Percentiles rank a stretch among this genome's conserved stretches.
These are phyloP conservation scores for Cryptosporidium muris DNA, from an alignment of 169 alveolate species.

Conservation along the genomic window DNA sequence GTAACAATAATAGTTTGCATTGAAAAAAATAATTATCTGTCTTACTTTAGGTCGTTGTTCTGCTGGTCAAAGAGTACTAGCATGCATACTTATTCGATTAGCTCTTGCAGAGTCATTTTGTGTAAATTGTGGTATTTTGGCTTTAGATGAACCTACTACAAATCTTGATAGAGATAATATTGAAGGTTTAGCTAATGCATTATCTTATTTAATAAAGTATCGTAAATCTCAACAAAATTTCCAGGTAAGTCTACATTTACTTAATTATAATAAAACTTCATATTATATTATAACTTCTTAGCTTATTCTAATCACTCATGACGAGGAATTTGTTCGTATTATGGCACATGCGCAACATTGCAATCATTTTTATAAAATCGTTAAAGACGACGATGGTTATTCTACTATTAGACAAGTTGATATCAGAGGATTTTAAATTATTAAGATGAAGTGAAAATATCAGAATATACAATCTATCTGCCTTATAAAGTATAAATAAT, in stretches of 20 bases:
- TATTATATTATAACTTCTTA: constrained; percentile 76
- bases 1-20: no score
- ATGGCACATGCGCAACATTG: constrained; percentile 76
- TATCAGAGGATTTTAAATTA: constrained; percentile 14
- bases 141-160: constrained; percentile 99
- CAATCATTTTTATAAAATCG: constrained; percentile 44
- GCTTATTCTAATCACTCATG: constrained; percentile 98
- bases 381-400: constrained; percentile 64
- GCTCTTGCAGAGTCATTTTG: constrained; percentile 99
- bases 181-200: constrained; percentile 85
- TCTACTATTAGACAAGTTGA: constrained; percentile 65
- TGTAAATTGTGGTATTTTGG: constrained; percentile 95
- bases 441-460: background rate
- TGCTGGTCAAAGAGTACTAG: constrained; percentile 97
- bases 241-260: constrained; percentile 33
- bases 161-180: constrained; percentile 94
- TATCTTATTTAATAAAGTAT: constrained; percentile 77
- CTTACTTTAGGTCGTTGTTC: constrained; percentile 92
- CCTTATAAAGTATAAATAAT: no score
- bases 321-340: constrained; percentile 91
- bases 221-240: constrained; percentile 80
- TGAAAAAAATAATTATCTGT: no score
- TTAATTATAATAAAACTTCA: background rate
- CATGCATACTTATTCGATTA: constrained; percentile 95
- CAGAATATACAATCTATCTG: no score